A percentile compares a stretch with the other conserved stretches of the same genome.
phyloP scores from a whole-genome alignment of 306 rosid species.

The Ziziphus jujuba region DNA sequence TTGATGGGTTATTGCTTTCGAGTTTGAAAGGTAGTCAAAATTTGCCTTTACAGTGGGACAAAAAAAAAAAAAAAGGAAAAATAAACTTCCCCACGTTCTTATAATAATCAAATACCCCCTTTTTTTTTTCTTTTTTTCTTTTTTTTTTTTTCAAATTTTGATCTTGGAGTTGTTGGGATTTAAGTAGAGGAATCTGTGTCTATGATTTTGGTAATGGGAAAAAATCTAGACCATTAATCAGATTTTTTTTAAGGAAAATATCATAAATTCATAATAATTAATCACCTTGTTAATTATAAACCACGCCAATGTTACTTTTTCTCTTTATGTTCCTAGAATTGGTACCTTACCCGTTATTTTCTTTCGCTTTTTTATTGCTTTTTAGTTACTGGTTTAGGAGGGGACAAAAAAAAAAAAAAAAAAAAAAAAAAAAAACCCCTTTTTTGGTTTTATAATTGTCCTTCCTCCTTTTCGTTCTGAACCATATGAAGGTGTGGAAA shows the following conservation, averaged over 20 bases:
- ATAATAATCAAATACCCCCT: background rate
- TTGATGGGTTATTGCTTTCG: constrained; percentile 9
- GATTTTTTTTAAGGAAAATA: background rate
- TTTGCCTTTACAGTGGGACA: constrained; percentile 26
- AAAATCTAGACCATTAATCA: constrained; percentile 6
- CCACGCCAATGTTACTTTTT: background rate
- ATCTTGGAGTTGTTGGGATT: constrained; percentile 13
- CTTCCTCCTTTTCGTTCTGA: too few species aligned
- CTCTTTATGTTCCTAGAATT: too few species aligned
- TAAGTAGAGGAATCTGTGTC: background rate
- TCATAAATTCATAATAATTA: background rate
- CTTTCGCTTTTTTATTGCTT: too few species aligned
- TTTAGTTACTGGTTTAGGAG: too few species aligned
- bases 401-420: too few species aligned
- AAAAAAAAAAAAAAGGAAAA: too few species aligned
- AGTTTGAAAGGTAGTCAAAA: constrained; percentile 13
- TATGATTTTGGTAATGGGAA: background rate
- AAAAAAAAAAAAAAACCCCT: too few species aligned
- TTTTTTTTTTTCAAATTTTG: background rate
- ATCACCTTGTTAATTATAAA: background rate
- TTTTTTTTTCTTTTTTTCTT: too few species aligned
- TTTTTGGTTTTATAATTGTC: too few species aligned
- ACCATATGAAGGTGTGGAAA: too few species aligned
- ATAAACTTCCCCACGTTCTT: constrained; percentile 24
- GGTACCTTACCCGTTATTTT: too few species aligned